phyloP scores from a whole-genome alignment of 306 rosid species.

The Vigna trinervia region DNA sequence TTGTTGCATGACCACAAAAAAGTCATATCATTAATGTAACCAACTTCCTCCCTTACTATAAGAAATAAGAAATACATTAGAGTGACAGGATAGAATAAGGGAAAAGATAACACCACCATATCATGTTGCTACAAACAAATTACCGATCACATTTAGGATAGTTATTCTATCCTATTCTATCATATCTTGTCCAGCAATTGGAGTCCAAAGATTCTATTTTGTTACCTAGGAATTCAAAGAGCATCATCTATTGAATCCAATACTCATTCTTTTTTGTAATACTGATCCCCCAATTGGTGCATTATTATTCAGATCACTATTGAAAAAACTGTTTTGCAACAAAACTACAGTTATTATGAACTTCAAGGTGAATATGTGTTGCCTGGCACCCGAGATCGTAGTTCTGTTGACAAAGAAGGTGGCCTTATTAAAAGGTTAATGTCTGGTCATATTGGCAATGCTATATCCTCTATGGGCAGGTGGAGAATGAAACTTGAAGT shows the following conservation, averaged over 20 bases:
- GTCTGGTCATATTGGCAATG: constrained; percentile 91
- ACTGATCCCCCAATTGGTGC: constrained; percentile 42
- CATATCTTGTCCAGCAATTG: too few relatives aligned
- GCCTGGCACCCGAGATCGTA: constrained; percentile 89
- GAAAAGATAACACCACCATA: too few relatives aligned
- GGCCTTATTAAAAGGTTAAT: constrained; percentile 75
- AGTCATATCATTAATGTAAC: too few relatives aligned
- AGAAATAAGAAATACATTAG: too few relatives aligned
- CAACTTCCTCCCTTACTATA: too few relatives aligned
- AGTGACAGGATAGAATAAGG: too few relatives aligned
- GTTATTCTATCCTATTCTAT: too few relatives aligned
- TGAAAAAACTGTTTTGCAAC: constrained; percentile 93
- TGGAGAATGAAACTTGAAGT: constrained; percentile 98
- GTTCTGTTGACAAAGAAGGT: constrained; percentile 62
- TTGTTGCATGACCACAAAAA: too few relatives aligned
- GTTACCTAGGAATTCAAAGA: neutral
- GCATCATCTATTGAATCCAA: constrained; percentile 11
- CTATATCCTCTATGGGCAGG: constrained; percentile 96
- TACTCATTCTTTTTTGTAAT: constrained; percentile 7
- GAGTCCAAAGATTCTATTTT: neutral
- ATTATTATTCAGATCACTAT: constrained; percentile 75
- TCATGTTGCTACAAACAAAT: too few relatives aligned
- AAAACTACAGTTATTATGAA: constrained; percentile 87
- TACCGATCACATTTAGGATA: too few relatives aligned
- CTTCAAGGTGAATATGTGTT: constrained; percentile 97